Conservation (phyloP, 2,329 filamentous ascomycete genomes). For the Cordyceps militaris region DNA sequence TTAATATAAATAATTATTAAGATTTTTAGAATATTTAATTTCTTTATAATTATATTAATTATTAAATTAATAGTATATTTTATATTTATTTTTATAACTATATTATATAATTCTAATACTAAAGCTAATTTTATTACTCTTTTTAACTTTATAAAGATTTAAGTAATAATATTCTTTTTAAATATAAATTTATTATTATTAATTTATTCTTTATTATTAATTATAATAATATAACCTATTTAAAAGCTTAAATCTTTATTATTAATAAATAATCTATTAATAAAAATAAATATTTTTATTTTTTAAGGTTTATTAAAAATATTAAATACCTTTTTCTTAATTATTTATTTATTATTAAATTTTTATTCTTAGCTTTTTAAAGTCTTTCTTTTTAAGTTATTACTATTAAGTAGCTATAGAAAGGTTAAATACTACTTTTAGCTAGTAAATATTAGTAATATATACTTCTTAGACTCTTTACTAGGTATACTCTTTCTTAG, state of each 20-base stretch:
- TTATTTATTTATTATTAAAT: background rate
- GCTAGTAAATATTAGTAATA: background rate
- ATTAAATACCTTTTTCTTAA: background rate
- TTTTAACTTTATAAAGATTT: background rate
- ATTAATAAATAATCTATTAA: background rate
- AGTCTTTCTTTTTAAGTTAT: background rate
- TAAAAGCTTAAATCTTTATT: background rate
- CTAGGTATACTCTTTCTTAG: background rate
- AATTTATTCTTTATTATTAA: background rate
- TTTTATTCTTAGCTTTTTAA: background rate
- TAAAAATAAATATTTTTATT: background rate
- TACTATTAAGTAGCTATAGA: background rate
- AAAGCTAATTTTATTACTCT: background rate
- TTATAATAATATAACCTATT: background rate
- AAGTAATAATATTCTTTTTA: background rate
- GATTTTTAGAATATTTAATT: conserved; percentile 1
- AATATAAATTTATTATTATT: background rate
- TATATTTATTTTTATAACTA: background rate
- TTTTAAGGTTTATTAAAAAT: background rate
- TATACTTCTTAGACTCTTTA: background rate
- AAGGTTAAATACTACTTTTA: background rate
- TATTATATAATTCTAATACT: background rate
- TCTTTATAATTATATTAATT: background rate
- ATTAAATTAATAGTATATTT: background rate
- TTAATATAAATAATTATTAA: too few species aligned